Conservation (phyloP, 1,139 yeast genomes). For the Scheffersomyces titani region DNA sequence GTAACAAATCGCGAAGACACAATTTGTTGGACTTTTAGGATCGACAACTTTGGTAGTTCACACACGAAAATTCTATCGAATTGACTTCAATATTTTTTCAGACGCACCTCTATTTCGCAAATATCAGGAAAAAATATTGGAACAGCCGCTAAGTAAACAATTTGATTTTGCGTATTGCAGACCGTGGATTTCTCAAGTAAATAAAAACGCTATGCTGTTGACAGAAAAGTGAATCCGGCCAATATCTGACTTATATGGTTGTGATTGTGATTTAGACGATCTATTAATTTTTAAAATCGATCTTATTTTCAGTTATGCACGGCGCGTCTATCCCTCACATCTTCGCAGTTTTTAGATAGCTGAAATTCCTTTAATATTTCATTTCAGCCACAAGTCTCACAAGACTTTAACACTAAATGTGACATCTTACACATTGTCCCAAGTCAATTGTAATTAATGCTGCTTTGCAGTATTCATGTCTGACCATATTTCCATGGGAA, state of each 20-base stretch:
- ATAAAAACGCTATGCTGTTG: not conserved
- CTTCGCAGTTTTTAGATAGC: not conserved
- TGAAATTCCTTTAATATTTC: not conserved
- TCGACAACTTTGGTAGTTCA: not conserved
- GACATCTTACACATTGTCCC: not conserved
- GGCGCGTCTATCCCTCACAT: not conserved
- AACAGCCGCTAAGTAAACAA: not conserved
- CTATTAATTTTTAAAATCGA: not conserved
- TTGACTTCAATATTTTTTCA: not conserved
- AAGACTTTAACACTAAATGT: not conserved
- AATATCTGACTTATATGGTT: not conserved
- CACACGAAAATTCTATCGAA: not conserved
- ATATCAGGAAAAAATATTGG: not conserved
- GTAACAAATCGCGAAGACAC: not conserved
- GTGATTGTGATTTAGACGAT: not conserved
- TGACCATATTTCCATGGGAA: not conserved
- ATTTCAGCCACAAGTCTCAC: not conserved
- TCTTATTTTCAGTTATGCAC: not conserved
- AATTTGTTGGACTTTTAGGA: not conserved
- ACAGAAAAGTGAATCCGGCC: not conserved
- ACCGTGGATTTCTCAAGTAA: not conserved
- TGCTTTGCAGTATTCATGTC: not conserved
- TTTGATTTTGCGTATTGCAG: not conserved
- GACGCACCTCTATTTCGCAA: not conserved
- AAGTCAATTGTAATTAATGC: not conserved